Conservation (phyloP, 2,329 filamentous ascomycete genomes). For the Thermothelomyces thermophilus region DNA sequence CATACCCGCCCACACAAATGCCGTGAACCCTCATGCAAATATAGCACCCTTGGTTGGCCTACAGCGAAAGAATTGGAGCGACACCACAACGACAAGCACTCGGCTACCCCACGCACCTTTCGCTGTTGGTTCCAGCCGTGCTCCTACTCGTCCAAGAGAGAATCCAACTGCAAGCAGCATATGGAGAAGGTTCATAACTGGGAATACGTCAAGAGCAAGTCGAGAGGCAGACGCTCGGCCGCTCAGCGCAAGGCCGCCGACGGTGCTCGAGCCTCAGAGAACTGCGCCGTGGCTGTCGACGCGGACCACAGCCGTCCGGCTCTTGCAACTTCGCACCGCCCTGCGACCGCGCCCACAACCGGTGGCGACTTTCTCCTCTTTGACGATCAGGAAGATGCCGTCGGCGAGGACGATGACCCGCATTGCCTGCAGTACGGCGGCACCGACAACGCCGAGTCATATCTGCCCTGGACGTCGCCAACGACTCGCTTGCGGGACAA, state of each 20-base stretch:
- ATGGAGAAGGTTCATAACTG: constrained; percentile 77
- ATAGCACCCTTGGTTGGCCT: constrained; percentile 63
- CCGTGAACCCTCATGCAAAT: constrained; percentile 58
- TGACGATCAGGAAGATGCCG: constrained; percentile 14
- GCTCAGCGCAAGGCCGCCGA: constrained; percentile 23
- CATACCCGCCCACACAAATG: constrained; percentile 75
- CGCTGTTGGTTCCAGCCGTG: constrained; percentile 60
- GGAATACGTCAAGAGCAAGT: constrained; percentile 66
- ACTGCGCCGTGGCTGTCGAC: not conserved
- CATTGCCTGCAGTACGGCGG: constrained; percentile 9
- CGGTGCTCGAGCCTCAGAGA: constrained; percentile 1
- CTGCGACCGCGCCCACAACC: not conserved
- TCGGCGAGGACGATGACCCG: constrained; percentile 18
- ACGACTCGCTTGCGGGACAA: constrained; percentile 25
- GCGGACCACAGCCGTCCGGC: not conserved
- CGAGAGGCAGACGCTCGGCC: constrained; percentile 49
- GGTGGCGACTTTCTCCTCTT: constrained; percentile 26
- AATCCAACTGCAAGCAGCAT: constrained; percentile 79
- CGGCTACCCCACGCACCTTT: constrained; percentile 55
- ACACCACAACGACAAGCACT: constrained; percentile 73
- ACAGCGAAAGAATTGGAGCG: constrained; percentile 74
- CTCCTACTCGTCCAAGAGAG: constrained; percentile 65
- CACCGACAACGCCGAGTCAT: constrained; percentile 11
- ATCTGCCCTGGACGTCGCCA: constrained; percentile 26
- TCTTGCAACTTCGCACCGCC: constrained; percentile 3